phyloP scores from a whole-genome alignment of 2,329 filamentous ascomycete genomes.

The Ophiostoma quercus region DNA sequence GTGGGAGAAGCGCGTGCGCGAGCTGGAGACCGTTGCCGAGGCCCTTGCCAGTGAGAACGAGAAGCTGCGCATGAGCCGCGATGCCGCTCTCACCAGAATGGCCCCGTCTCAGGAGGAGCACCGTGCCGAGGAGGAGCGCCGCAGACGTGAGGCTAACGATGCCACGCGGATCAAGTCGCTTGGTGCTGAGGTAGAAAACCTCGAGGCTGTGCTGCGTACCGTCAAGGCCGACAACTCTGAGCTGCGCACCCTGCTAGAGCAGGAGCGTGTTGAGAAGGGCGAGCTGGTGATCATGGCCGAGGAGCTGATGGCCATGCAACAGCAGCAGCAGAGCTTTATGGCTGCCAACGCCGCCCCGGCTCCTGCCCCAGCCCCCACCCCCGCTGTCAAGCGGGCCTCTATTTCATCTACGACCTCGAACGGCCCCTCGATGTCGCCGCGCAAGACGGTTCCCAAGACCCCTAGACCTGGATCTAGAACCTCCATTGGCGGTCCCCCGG shows the following conservation, averaged over 20 bases:
- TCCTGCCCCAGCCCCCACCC: constrained; percentile 2
- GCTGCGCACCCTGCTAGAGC: constrained; percentile 60
- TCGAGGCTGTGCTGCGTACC: constrained; percentile 65
- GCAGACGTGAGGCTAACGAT: constrained; percentile 56
- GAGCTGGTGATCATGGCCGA: constrained; percentile 76
- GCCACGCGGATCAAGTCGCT: constrained; percentile 63
- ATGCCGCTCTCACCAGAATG: constrained; percentile 59
- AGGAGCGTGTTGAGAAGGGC: constrained; percentile 75
- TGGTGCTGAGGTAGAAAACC: constrained; percentile 67
- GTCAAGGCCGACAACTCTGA: constrained; percentile 65
- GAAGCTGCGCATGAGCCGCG: constrained; percentile 59
- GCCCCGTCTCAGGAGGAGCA: constrained; percentile 41
- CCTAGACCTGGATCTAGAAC: constrained; percentile 22
- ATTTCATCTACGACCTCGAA: constrained; percentile 10
- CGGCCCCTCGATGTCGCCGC: constrained; percentile 19
- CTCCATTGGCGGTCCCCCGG: constrained; percentile 22
- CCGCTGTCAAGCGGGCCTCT: neutral
- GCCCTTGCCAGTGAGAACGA: constrained; percentile 70
- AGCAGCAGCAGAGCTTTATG: constrained; percentile 48
- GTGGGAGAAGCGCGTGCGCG: constrained; percentile 81
- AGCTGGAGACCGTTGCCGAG: constrained; percentile 67
- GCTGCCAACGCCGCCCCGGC: constrained; percentile 12
- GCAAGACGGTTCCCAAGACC: constrained; percentile 22
- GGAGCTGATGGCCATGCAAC: constrained; percentile 69
- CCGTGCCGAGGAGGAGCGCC: constrained; percentile 47